Evolutionary conservation across 2,329 filamentous ascomycete species (phyloP), one percentile per base, ranked within the genome.

Genomic region (Coniochaeta prunicola): DNA sequence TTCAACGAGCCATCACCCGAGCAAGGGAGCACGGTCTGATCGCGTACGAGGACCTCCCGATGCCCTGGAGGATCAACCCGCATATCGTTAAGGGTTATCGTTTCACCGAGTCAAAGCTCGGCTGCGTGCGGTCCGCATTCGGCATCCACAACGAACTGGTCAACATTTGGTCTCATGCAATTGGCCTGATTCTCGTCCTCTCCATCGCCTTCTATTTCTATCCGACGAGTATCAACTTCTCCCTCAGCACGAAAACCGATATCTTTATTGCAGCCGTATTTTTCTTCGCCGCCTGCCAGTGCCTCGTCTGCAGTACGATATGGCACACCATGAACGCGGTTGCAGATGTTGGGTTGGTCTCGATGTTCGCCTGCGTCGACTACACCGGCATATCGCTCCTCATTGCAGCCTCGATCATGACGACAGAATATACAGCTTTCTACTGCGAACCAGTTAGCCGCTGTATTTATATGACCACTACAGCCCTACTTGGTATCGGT

Each of bases 261-360:
- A 85, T 97, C 60, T 83, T 94, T 69, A 92, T 99, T 62, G 92
- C 93, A 0, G 92, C 90, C 24, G 83, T 96, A 64, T 99, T 99
- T 81, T 97, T 99, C 78, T 90, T 96, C 69, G 94, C 93, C 54
- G 94, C 94, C 53, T 92, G 88, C 79, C 92, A 97, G 73, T 97
- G 93, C 69, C 84, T 99, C 58, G 86, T 93, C 70, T 99, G 94
- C 85, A 96, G 90, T 62, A 93, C 89, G 63, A 86, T 97, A 69
- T 99, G 94, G 94, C 94, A 99, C 77, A 97, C 94, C 28, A 97
- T 99, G 92, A 96, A 93, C 77, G 91, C 91, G 67, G 96, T 97
- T 58, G 92, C 93, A 19, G 90, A 96, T 65, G 87, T 96, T 68
- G 85, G 86, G 21, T 84, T 96, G 45, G 89, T 99, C 76, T 94